These are phyloP conservation scores for Geranium rotundifolium DNA, from an alignment of 345 rosid genomes.

Conservation along the genomic window DNA sequence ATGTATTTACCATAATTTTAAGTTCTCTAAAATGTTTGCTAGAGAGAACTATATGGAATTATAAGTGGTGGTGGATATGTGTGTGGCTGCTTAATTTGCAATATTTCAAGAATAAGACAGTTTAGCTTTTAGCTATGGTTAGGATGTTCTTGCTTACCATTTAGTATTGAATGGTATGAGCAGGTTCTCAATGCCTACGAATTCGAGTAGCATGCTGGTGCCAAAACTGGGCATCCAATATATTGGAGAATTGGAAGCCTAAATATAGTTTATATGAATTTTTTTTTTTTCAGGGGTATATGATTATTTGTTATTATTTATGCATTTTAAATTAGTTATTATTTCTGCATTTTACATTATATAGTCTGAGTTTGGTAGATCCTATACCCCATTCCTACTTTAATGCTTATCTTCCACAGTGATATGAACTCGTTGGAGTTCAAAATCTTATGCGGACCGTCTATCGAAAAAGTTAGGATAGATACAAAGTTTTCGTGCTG, in stretches of 20 bases:
- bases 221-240: conserved; percentile 81
- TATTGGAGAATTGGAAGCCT: conserved; percentile 74
- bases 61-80: conserved; percentile 73
- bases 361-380: too few relatives aligned
- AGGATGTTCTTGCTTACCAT: background rate
- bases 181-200: conserved; percentile 80
- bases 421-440: too few relatives aligned
- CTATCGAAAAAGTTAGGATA: too few relatives aligned
- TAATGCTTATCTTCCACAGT: conserved; percentile 3
- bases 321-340: too few relatives aligned
- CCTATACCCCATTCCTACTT: background rate
- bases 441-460: too few relatives aligned
- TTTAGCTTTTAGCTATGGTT: background rate
- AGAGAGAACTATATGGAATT: conserved; percentile 56
- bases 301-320: background rate
- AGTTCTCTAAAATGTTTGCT: conserved; percentile 1
- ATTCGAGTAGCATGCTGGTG: conserved; percentile 91
- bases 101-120: conserved; percentile 54
- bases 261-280: too few relatives aligned
- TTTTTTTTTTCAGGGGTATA: background rate
- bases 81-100: conserved; percentile 74
- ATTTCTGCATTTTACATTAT: too few relatives aligned
- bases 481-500: too few relatives aligned
- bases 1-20: background rate
- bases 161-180: too few relatives aligned